Base-by-base conservation (phyloP, 2,329 filamentous ascomycete species). In the Pseudocercospora musae region DNA sequence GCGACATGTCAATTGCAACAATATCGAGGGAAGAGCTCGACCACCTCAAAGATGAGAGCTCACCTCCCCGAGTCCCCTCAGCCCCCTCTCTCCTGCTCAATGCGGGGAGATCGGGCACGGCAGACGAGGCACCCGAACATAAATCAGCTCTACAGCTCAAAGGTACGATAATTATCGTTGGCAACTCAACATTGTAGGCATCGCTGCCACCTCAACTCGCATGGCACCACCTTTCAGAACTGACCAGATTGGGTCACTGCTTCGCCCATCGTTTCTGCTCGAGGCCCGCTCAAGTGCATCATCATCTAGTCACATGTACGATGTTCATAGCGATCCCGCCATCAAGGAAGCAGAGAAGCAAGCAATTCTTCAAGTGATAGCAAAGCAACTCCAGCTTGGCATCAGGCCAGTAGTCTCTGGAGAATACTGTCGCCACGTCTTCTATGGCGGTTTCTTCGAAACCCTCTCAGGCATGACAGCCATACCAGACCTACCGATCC, bases 201-300 rank as follows among this genome's bases (percentile, higher is more conserved):
- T 21, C 7, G 21, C n/a, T 27, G 25, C 40, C 13, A 46, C 15
- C n/a, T 15, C 18, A 42, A 21, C 15, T 29, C 56, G 40, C 15
- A 69, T 68, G 66, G 54, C 61, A 3, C 84, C 84, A 42, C 87
- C 85, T 50, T 90, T 89, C 75, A 82, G 88, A 70, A 87, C 87
- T 61, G 88, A 91, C 76, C 89, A 91, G 66, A 82, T 90, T 63
- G 88, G 88, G 58, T 90, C 87, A 11, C 80, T 91, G 42, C 82
- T 90, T 54, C 85, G 88, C 21, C 87, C 88, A 0, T 74, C 84
- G 57, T 76, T 81, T 46, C 82, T 91, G 9, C 79, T 89, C 20
- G 78, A 84, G 52, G 83, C 83, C 52, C 80, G 87, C 73, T 77
- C 80, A 66, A 58, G 20, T 40, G 42, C 64, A 2, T 60, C 63